Conservation (phyloP, 441 rosid genomes). For the Theobroma grandiflorum region DNA sequence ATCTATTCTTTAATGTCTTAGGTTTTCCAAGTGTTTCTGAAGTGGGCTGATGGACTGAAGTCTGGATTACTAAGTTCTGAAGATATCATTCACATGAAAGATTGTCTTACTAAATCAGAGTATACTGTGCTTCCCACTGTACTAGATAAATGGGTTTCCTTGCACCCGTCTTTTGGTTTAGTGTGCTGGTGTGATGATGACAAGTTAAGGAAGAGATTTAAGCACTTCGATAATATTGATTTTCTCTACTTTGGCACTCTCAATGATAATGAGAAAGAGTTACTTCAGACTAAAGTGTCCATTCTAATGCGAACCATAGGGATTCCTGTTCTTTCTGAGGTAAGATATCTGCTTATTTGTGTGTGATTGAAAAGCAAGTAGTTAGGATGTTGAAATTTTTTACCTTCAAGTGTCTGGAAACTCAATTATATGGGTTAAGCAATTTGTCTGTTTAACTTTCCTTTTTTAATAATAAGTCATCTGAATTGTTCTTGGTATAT, state of each 20-base stretch:
- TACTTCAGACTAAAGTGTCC: slow-evolving; percentile 60
- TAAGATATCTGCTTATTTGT: slow-evolving; percentile 34
- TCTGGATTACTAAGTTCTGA: slow-evolving; percentile 61
- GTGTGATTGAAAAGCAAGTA: slow-evolving; percentile 13
- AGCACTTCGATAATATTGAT: slow-evolving; percentile 60
- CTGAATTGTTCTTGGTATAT: not conserved
- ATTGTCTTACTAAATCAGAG: slow-evolving; percentile 64
- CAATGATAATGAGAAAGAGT: slow-evolving; percentile 53
- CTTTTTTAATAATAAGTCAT: not conserved
- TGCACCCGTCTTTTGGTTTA: slow-evolving; percentile 84
- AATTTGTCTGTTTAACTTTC: not conserved
- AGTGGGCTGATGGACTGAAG: slow-evolving; percentile 77
- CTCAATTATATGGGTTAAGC: slow-evolving; percentile 4
- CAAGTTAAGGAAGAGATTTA: slow-evolving; percentile 66
- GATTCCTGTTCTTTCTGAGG: slow-evolving; percentile 89
- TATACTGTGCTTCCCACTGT: slow-evolving; percentile 81
- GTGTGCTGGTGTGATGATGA: slow-evolving; percentile 92
- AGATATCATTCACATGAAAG: slow-evolving; percentile 65
- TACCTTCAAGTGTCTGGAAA: not conserved
- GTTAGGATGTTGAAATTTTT: not conserved
- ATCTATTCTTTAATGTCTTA: slow-evolving; percentile 42
- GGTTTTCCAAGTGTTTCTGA: slow-evolving; percentile 83
- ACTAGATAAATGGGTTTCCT: slow-evolving; percentile 87
- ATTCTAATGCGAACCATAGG: slow-evolving; percentile 70
- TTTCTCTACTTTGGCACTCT: slow-evolving; percentile 73